Evolutionary conservation across 2,329 filamentous ascomycete genomes (phyloP).

Genomic region (Fusarium succisae): DNA sequence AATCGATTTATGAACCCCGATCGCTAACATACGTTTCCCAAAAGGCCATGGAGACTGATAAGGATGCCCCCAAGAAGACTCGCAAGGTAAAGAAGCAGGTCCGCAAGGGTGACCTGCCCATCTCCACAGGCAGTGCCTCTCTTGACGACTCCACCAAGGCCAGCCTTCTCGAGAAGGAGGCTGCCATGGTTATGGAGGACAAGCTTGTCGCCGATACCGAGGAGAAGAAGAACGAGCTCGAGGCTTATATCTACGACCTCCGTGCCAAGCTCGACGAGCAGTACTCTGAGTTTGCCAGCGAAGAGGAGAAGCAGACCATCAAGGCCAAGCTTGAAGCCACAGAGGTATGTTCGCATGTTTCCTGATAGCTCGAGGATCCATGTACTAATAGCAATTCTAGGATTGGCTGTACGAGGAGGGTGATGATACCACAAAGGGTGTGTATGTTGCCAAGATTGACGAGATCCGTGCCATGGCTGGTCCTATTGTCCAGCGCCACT

Average conservation of each 20-base stretch:
- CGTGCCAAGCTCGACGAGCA: slow-evolving; percentile 94
- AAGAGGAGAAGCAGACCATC: slow-evolving; percentile 91
- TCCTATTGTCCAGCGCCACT: slow-evolving; percentile 92
- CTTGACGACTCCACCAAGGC: slow-evolving; percentile 76
- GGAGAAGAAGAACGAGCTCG: slow-evolving; percentile 99
- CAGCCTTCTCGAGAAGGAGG: slow-evolving; percentile 81
- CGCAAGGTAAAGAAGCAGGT: slow-evolving; percentile 99
- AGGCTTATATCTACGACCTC: slow-evolving; percentile 96
- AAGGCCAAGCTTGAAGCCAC: slow-evolving; percentile 82
- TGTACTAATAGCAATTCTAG: slow-evolving; percentile 57
- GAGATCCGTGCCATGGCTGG: slow-evolving; percentile 92
- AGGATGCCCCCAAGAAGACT: slow-evolving; percentile 80
- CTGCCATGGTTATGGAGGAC: slow-evolving; percentile 94
- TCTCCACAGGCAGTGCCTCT: slow-evolving; percentile 83
- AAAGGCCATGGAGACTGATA: slow-evolving; percentile 88
- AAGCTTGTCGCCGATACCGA: slow-evolving; percentile 98
- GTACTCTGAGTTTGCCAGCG: slow-evolving; percentile 87
- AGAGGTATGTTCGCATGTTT: slow-evolving; percentile 73
- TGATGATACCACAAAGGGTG: slow-evolving; percentile 91
- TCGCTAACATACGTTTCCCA: slow-evolving; percentile 41
- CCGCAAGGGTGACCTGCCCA: slow-evolving; percentile 93
- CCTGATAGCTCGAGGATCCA: not conserved
- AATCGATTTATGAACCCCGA: slow-evolving; percentile 4
- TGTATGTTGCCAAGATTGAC: slow-evolving; percentile 94
- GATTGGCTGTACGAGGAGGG: slow-evolving; percentile 99